Conservation (phyloP, 2,329 filamentous ascomycete genomes). For the Trichothecium sympodiale region DNA sequence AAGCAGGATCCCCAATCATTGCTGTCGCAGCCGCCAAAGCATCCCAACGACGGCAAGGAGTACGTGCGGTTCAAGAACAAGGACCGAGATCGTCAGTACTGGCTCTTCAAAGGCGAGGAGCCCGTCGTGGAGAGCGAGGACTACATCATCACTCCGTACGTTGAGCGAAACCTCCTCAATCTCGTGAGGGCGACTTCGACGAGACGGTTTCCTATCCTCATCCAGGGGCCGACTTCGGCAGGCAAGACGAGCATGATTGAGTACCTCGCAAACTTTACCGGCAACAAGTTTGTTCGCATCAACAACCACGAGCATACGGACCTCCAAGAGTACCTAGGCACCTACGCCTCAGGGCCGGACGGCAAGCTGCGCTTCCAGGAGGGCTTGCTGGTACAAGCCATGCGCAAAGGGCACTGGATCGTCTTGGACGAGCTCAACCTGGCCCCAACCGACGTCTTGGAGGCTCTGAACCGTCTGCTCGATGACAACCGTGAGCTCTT, state of each 20-base stretch:
- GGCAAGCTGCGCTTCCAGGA: constrained; percentile 87
- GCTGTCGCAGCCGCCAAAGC: constrained; percentile 65
- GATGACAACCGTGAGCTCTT: constrained; percentile 95
- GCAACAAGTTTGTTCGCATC: constrained; percentile 95
- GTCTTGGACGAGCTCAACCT: constrained; percentile 96
- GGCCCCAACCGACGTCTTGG: constrained; percentile 91
- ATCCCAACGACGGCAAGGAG: constrained; percentile 61
- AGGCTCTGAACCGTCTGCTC: constrained; percentile 87
- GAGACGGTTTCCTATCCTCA: constrained; percentile 79
- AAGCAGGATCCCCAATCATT: constrained; percentile 61
- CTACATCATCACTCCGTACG: constrained; percentile 94
- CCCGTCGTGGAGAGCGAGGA: constrained; percentile 61
- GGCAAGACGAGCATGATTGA: constrained; percentile 99
- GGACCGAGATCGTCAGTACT: constrained; percentile 63
- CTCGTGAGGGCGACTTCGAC: constrained; percentile 90
- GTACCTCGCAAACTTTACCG: constrained; percentile 90
- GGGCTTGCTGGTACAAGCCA: constrained; percentile 81
- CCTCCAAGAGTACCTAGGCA: constrained; percentile 92
- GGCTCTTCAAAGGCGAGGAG: constrained; percentile 66
- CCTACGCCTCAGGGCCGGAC: constrained; percentile 77
- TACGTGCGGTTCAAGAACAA: constrained; percentile 71
- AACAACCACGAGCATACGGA: constrained; percentile 99
- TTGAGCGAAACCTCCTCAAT: constrained; percentile 90
- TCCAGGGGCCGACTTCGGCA: constrained; percentile 93
- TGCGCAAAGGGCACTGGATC: constrained; percentile 93